Evolutionary conservation across 441 rosid species (phyloP).

Genomic region (Manihot esculenta): DNA sequence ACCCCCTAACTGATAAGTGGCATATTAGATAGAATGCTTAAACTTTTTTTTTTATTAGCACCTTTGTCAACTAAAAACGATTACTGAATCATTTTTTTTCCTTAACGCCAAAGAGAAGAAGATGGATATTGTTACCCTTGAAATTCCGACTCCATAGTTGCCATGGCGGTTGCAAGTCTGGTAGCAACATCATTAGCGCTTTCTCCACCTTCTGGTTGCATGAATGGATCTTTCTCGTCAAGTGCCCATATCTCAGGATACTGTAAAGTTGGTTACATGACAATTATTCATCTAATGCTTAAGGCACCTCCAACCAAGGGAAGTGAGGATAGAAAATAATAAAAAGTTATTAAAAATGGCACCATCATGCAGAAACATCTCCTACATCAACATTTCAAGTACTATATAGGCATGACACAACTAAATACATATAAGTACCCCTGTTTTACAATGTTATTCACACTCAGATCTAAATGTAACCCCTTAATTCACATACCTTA

Average conservation of each 20-base stretch:
- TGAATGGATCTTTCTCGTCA: conserved; percentile 79
- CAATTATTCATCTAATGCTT: conserved; percentile 11
- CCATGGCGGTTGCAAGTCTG: conserved; percentile 61
- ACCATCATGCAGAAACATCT: neutral
- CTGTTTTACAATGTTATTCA: neutral
- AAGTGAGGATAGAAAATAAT: neutral
- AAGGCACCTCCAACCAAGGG: neutral
- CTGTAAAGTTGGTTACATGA: conserved; percentile 35
- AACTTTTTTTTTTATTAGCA: neutral
- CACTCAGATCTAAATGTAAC: conserved; percentile 10
- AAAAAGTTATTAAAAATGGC: neutral
- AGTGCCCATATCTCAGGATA: conserved; percentile 83
- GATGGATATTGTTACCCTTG: conserved; percentile 43
- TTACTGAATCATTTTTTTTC: neutral
- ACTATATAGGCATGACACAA: neutral
- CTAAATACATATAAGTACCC: neutral
- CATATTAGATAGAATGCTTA: neutral
- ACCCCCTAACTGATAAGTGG: neutral
- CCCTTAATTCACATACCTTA: conserved; percentile 42
- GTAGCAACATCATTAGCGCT: conserved; percentile 80
- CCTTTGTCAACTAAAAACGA: neutral
- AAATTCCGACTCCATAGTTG: conserved; percentile 59
- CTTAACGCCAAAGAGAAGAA: conserved; percentile 12
- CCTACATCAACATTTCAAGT: neutral
- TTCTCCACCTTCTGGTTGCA: conserved; percentile 77